Evolutionary conservation across 2,329 filamentous ascomycete species (phyloP).

Genomic region (Botrytis porri): DNA sequence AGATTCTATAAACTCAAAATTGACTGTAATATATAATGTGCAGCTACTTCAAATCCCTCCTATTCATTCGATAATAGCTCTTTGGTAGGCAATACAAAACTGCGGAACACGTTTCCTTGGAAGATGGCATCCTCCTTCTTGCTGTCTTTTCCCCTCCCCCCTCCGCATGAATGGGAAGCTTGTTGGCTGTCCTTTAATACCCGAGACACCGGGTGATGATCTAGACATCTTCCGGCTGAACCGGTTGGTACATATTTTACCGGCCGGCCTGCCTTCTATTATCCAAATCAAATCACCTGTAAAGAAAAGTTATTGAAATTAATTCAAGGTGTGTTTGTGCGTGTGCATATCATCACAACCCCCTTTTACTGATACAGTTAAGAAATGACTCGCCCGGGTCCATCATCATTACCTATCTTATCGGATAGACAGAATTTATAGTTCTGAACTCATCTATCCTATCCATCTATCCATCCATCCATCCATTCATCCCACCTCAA

Average conservation of each 20-base stretch:
- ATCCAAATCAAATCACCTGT: neutral
- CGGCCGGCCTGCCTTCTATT: neutral
- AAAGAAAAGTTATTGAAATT: neutral
- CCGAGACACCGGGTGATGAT: conserved; percentile 4
- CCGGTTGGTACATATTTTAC: neutral
- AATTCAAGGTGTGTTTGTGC: neutral
- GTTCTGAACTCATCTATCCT: neutral
- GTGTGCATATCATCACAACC: neutral
- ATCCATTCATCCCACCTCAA: neutral
- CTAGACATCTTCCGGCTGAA: neutral
- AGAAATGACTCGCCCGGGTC: neutral
- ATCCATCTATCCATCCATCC: neutral
- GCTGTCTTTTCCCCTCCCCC: neutral
- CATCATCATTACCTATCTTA: neutral
- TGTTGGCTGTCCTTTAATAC: neutral
- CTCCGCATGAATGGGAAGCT: neutral
- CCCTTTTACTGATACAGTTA: neutral
- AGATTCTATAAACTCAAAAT: neutral
- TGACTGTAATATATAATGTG: neutral
- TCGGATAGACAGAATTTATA: neutral
- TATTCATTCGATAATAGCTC: neutral
- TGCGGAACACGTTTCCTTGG: neutral
- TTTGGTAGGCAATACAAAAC: neutral
- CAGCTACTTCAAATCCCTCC: neutral
- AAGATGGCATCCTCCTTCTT: neutral